Conservation (phyloP, 1,139 yeast species). For the Zygotorulaspora mrakii region DNA sequence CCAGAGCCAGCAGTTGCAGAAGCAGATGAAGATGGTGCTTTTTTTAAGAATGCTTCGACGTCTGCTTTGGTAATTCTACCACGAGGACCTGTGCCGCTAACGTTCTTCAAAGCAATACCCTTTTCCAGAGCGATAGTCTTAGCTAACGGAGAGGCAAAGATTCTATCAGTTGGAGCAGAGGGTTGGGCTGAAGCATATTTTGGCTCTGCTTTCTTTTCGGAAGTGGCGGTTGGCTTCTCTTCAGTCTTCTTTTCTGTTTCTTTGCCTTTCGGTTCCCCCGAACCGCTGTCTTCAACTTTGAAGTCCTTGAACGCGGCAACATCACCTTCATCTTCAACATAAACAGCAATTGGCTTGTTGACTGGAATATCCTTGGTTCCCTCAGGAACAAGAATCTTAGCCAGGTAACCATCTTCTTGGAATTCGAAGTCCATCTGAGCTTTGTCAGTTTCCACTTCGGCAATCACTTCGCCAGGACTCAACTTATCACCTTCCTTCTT, state of each 20-base stretch:
- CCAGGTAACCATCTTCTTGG: conserved; percentile 96
- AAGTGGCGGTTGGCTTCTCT: conserved; percentile 8
- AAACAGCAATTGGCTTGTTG: conserved; percentile 94
- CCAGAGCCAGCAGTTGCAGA: conserved; percentile 31
- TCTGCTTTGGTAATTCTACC: conserved; percentile 93
- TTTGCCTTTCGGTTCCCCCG: conserved; percentile 33
- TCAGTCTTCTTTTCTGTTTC: background rate
- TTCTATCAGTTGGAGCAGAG: conserved; percentile 53
- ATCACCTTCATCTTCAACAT: conserved; percentile 81
- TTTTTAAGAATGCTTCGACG: conserved; percentile 61
- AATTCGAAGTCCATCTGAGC: conserved; percentile 99
- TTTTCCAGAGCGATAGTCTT: conserved; percentile 89
- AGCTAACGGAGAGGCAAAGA: conserved; percentile 93
- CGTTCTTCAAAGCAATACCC: conserved; percentile 79
- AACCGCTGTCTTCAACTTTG: conserved; percentile 78
- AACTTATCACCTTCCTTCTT: conserved; percentile 85
- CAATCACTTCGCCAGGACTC: conserved; percentile 87
- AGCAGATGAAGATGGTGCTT: conserved; percentile 42
- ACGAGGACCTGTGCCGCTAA: conserved; percentile 90
- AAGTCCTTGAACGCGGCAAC: conserved; percentile 85
- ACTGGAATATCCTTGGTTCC: conserved; percentile 91
- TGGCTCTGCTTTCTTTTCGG: conserved; percentile 36
- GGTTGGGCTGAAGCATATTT: conserved; percentile 16
- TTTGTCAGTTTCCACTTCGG: conserved; percentile 97
- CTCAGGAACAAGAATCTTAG: conserved; percentile 80